phyloP scores from a whole-genome alignment of 2,329 filamentous ascomycete species.

The Dissoconium aciculare region DNA sequence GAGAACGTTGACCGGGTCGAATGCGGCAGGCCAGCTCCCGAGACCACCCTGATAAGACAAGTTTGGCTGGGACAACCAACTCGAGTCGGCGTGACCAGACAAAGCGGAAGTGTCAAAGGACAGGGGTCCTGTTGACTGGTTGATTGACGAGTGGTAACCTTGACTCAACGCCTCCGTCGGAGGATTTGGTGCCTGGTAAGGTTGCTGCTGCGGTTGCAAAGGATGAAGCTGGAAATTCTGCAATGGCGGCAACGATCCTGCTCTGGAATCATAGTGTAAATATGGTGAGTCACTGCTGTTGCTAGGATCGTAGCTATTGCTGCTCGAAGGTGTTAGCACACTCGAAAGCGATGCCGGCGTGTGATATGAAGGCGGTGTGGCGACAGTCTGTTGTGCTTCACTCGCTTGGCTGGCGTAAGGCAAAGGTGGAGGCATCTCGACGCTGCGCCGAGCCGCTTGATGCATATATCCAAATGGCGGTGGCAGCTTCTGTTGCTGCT shows the following conservation, averaged over 20 bases:
- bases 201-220: slow-evolving; percentile 9
- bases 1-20: slow-evolving; percentile 14
- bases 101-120: no score
- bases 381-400: slow-evolving; percentile 5
- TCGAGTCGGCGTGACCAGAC: no score
- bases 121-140: no score
- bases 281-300: not conserved
- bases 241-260: slow-evolving; percentile 11
- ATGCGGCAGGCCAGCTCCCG: no score
- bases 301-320: not conserved
- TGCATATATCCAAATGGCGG: slow-evolving; percentile 20
- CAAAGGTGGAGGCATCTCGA: slow-evolving; percentile 20
- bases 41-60: no score
- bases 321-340: not conserved
- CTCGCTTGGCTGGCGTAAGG: slow-evolving; percentile 17
- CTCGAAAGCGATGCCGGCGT: no score
- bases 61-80: no score
- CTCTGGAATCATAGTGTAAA: slow-evolving; percentile 6
- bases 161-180: no score
- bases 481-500: no score
- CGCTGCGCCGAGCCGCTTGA: slow-evolving; percentile 17
- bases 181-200: slow-evolving; percentile 10
- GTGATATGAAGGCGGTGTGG: slow-evolving; percentile 10
- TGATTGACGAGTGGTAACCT: no score
- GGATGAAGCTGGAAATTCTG: slow-evolving; percentile 6